Conservation (phyloP, 768 basidiomycete genomes). For the Russula olivacea region DNA sequence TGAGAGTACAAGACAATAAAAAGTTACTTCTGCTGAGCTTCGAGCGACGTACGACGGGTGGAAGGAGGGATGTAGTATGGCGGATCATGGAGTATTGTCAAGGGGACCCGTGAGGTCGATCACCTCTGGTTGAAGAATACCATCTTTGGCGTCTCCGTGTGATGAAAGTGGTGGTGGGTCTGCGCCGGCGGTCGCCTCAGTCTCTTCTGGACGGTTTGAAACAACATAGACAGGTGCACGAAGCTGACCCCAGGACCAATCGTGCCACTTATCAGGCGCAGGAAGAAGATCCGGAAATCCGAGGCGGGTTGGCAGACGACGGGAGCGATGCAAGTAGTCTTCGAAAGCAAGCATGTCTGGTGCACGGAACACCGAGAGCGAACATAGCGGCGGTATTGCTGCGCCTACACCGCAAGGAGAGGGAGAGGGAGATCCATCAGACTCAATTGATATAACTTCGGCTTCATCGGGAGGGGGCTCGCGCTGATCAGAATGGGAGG, state of each 20-base stretch:
- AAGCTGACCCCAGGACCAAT: slow-evolving; percentile 26
- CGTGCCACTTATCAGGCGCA: slow-evolving; percentile 22
- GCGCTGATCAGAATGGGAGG: neutral
- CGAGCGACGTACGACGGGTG: neutral
- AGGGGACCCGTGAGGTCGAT: neutral
- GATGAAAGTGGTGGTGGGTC: slow-evolving; percentile 7
- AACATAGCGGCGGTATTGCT: slow-evolving; percentile 8
- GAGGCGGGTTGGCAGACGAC: slow-evolving; percentile 23
- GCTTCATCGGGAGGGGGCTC: neutral
- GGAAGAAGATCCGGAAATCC: slow-evolving; percentile 20
- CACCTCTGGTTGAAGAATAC: slow-evolving; percentile 1
- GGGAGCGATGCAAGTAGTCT: slow-evolving; percentile 25
- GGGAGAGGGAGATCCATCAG: neutral
- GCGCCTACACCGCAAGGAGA: neutral
- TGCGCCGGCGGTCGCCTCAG: slow-evolving; percentile 1
- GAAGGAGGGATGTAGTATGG: neutral
- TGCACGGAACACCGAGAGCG: slow-evolving; percentile 21
- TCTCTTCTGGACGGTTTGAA: slow-evolving; percentile 6
- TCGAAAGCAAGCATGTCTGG: slow-evolving; percentile 24
- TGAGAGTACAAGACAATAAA: slow-evolving; percentile 10
- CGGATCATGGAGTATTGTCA: neutral
- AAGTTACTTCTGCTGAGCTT: neutral
- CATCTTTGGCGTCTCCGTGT: neutral
- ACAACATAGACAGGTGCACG: slow-evolving; percentile 24
- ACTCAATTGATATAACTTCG: neutral